These are phyloP conservation scores for Dimocarpus longan DNA, from an alignment of 345 rosid species.

Conservation along the genomic window DNA sequence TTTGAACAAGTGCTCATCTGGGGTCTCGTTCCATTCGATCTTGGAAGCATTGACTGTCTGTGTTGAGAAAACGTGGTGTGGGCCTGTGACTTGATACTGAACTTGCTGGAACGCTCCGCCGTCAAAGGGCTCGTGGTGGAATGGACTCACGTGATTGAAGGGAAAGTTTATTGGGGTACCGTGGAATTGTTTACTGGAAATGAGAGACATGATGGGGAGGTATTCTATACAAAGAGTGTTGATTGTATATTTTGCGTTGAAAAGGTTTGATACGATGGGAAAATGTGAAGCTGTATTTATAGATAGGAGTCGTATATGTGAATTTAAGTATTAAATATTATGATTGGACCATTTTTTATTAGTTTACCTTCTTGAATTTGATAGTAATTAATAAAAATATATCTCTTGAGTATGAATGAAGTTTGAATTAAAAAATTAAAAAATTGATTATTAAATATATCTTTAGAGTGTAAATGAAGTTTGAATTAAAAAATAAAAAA, in stretches of 20 bases:
- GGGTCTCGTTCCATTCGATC: slow-evolving; percentile 42
- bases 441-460: no score
- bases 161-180: background rate
- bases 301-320: background rate
- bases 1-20: slow-evolving; percentile 32
- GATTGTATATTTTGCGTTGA: background rate
- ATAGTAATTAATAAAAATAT: no score
- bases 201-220: slow-evolving; percentile 8
- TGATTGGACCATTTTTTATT: no score
- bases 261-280: background rate
- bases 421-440: background rate
- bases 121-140: slow-evolving; percentile 9
- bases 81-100: background rate
- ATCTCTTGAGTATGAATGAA: no score
- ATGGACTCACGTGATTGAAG: slow-evolving; percentile 4
- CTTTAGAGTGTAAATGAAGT: no score
- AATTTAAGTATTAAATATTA: background rate
- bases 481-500: background rate
- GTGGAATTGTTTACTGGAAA: background rate
- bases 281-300: slow-evolving; percentile 5
- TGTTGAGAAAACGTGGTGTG: slow-evolving; percentile 9
- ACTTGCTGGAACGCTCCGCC: background rate
- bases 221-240: no score
- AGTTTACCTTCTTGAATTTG: no score
- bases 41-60: background rate